Base-by-base conservation (phyloP, 2,329 filamentous ascomycete species). In the Cryphonectria nitschkei region DNA sequence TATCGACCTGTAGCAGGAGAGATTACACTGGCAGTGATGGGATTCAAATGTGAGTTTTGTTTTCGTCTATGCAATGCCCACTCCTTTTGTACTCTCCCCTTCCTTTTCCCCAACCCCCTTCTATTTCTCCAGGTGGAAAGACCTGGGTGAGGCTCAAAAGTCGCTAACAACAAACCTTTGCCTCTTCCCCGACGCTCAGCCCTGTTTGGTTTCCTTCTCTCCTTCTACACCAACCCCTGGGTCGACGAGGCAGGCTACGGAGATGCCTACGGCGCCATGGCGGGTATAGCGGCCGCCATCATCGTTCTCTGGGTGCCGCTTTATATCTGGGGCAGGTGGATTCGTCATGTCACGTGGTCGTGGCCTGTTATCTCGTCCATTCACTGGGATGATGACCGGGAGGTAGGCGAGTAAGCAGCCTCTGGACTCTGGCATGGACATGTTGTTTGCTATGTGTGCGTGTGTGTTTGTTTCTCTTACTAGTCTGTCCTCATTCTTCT, bases 151-250 rank as follows among this genome's bases (percentile, higher is more conserved):
- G 19, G 9, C 32, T 5, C 39, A 1, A 22, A 6, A 60, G 9
- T 50, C 22, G 19, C 60, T 39, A 14, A 62, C 60, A 9, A 39
- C 22, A 3, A 39, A 11, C 37, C 37, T 2, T 9, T 39, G 3
- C 37, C 37, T 39, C 37, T 11, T 13, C 6, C 11, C 34, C 13
- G 26, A 3, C 32, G 5, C n/a, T 6, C 70, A 85, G 84, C 85
- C 22, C 76, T 84, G 9, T 88, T 89, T 75, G 87, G 86, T 5
- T 89, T 89, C 75, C 78, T 89, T 0, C 80, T 89, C 1, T 87
- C 84, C 0, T 89, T 89, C 75, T 89, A 89, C 75, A 89, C 86
- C 1, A 89, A 89, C 74, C 83, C 85, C 0, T 89, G 87, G 87
- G 83, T 89, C 52, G 78, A 80, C 8, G 41, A 81, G 69, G 77